phyloP scores from a whole-genome alignment of 768 basidiomycete species.

The Tulasnella sp. region DNA sequence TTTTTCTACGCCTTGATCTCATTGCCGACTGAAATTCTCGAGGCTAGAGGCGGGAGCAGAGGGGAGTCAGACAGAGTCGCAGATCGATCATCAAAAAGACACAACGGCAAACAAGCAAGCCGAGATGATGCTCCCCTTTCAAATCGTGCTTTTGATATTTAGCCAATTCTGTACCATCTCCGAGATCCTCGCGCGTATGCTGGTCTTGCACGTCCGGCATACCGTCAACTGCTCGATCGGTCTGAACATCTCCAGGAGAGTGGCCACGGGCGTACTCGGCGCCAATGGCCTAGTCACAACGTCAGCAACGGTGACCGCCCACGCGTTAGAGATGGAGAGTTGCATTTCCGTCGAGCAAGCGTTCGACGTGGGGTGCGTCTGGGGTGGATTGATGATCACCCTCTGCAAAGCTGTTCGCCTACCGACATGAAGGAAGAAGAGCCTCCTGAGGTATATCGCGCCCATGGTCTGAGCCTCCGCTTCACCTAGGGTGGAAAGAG shows the following conservation, averaged over 20 bases:
- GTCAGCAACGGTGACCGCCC: slow-evolving; percentile 12
- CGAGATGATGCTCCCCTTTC: too few species aligned
- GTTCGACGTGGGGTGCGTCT: not conserved
- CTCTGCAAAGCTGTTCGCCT: slow-evolving; percentile 73
- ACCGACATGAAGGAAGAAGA: slow-evolving; percentile 78
- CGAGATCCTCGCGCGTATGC: not conserved
- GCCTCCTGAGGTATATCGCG: slow-evolving; percentile 63
- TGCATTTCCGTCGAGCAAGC: slow-evolving; percentile 13
- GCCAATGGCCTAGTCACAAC: not conserved
- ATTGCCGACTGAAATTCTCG: too few species aligned
- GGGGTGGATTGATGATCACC: slow-evolving; percentile 33
- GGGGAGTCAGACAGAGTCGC: too few species aligned
- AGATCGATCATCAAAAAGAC: too few species aligned
- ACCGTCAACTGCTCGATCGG: not conserved
- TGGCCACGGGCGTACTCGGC: not conserved
- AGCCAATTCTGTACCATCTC: not conserved
- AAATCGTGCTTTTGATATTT: not conserved
- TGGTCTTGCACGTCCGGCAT: slow-evolving; percentile 3
- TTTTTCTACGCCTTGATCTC: too few species aligned
- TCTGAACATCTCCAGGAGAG: not conserved
- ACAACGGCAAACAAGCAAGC: too few species aligned
- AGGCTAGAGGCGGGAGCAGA: too few species aligned
- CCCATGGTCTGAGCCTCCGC: slow-evolving; percentile 60
- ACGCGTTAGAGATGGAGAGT: not conserved
- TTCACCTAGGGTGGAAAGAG: slow-evolving; percentile 58